Evolutionary conservation across 768 basidiomycete species (phyloP), one percentile per base, ranked within the genome.

Genomic region (Termitomyces eurrhizus): DNA sequence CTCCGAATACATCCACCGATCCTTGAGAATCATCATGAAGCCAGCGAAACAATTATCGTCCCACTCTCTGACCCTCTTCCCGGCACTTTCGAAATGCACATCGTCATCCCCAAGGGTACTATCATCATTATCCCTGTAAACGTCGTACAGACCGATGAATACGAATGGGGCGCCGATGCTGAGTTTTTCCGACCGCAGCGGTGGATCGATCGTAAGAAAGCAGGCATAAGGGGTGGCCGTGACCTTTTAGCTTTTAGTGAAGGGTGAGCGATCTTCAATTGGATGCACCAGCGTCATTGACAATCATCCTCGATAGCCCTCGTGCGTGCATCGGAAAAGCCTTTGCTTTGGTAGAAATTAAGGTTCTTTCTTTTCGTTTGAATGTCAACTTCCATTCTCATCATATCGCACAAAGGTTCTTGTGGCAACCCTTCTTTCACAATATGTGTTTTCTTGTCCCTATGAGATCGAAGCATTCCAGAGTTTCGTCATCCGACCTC

Each of bases 21-120:
- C 37, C 66, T 84, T 33, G 86, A 88, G 68, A 87, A 88, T 63
- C 83, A 87, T 65, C 86, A 89, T 58, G 82, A 85, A 73, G 81
- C 86, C 24, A 74, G 76, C 7, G 74, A 81, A 62, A 84, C 81
- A 29, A 79, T 80, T 51, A 65, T 68, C 32, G 69, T 89, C 36
- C 87, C 87, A 2, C 78, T 89, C 29, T 79, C 81, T 33, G 74
- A 79, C 39, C 81, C 82, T 29, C 63, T 86, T 29, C 71, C 75
- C 45, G 82, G 82, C 11, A 79, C 76, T 18, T 68, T 74, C 18
- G 74, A 79, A 39, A 66, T 64, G 54, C 70, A 74, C 36, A 71
- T 88, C 41, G 67, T 82, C 50, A 75, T 88, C 58, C 83, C 84
- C 12, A 82, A 83, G 64, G 83, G 83, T 18, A 86, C 82, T 8